Evolutionary conservation across 108 stramenopile genomes (phyloP).

Genomic region (Nitzschia palea): DNA sequence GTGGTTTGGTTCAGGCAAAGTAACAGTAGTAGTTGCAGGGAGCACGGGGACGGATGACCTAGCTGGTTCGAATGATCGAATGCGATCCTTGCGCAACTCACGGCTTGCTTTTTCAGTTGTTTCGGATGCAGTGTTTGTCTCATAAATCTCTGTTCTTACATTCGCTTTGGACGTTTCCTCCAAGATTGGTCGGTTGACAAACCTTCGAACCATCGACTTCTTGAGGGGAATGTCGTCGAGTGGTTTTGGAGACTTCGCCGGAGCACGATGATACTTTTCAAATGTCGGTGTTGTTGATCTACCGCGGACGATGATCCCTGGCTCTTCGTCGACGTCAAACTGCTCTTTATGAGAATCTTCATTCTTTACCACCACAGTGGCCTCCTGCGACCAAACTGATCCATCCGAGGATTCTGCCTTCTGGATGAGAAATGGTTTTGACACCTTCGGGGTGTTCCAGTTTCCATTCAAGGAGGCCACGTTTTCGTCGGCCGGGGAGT

Average conservation of each 20-base stretch:
- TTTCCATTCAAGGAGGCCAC: background rate
- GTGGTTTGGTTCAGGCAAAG: too few relatives aligned
- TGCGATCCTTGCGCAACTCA: constrained; percentile 18
- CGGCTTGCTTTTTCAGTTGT: background rate
- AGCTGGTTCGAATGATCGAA: constrained; percentile 7
- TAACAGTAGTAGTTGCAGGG: too few relatives aligned
- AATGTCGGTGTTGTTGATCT: too few relatives aligned
- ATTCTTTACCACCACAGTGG: background rate
- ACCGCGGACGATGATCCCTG: too few relatives aligned
- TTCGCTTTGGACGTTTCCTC: constrained; percentile 10
- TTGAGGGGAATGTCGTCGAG: too few relatives aligned
- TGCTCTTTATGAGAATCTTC: too few relatives aligned
- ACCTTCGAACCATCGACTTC: too few relatives aligned
- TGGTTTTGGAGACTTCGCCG: too few relatives aligned
- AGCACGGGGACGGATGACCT: too few relatives aligned
- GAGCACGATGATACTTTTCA: too few relatives aligned
- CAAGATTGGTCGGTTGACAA: constrained; percentile 2
- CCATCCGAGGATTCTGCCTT: too few relatives aligned
- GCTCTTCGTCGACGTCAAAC: too few relatives aligned
- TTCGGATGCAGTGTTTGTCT: background rate
- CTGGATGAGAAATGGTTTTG: background rate
- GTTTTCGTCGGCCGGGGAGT: background rate
- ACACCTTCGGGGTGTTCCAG: background rate
- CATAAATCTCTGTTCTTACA: background rate
- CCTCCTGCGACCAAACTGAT: background rate